phyloP scores from a whole-genome alignment of 1,284 basidiomycete species.

The Cerioporus squamosus region DNA sequence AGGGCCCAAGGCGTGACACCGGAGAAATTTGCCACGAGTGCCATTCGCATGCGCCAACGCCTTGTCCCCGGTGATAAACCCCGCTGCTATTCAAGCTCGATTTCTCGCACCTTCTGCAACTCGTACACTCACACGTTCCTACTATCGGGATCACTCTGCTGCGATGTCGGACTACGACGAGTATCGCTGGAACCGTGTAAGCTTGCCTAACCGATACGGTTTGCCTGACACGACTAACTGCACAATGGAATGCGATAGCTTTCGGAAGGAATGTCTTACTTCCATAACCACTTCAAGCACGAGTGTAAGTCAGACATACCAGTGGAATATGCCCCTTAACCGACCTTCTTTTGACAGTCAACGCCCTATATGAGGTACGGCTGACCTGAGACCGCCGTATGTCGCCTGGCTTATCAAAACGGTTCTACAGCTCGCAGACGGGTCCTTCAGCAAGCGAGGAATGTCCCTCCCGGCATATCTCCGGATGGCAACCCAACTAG shows the following conservation, averaged over 20 bases:
- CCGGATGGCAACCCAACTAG: conserved; percentile 26
- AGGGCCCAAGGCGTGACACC: too few relatives aligned
- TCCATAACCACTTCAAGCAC: conserved; percentile 36
- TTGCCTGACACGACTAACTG: too few relatives aligned
- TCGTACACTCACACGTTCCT: background rate
- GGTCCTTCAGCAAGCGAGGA: conserved; percentile 33
- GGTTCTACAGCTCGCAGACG: conserved; percentile 32
- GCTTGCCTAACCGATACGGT: background rate
- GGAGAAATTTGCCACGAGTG: background rate
- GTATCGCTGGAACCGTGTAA: conserved; percentile 20
- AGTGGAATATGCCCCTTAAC: background rate
- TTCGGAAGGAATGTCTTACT: conserved; percentile 30
- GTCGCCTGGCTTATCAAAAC: too few relatives aligned
- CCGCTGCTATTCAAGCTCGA: background rate
- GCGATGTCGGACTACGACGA: conserved; percentile 14
- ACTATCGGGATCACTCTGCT: background rate
- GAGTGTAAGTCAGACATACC: conserved; percentile 32
- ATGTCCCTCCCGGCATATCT: conserved; percentile 34
- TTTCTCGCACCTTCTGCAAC: background rate
- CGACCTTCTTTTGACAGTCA: conserved; percentile 18
- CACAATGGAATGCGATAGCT: conserved; percentile 18
- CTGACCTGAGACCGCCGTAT: background rate
- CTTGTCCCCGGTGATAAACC: background rate
- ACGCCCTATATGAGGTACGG: conserved; percentile 32
- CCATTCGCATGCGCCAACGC: background rate